Conservation (phyloP, 2,329 filamentous ascomycete genomes). For the Colletotrichum zoysiae region DNA sequence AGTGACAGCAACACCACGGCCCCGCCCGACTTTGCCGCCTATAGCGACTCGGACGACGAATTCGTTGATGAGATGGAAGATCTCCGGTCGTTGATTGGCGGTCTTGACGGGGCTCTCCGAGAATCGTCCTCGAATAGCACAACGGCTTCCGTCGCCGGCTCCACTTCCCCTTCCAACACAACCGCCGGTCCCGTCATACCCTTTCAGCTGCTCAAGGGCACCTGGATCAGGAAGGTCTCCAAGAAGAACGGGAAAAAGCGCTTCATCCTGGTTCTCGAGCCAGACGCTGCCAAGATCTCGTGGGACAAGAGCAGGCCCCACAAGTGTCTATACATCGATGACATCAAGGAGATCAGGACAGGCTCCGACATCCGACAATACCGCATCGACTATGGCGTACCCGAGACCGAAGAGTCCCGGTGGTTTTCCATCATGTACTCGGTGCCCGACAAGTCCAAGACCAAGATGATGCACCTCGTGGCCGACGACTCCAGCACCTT, state of each 20-base stretch:
- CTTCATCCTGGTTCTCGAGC: conserved; percentile 79
- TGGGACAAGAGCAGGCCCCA: conserved; percentile 85
- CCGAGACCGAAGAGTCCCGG: conserved; percentile 74
- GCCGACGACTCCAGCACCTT: conserved; percentile 80
- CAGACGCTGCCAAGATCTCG: conserved; percentile 85
- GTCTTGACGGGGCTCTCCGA: conserved; percentile 57
- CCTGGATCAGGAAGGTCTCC: conserved; percentile 83
- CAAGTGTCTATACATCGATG: conserved; percentile 93
- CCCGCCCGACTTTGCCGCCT: conserved; percentile 61
- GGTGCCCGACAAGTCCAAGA: conserved; percentile 81
- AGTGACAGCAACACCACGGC: conserved; percentile 88
- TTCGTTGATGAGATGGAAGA: conserved; percentile 65
- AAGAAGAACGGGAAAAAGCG: conserved; percentile 82
- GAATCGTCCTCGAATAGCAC: conserved; percentile 64
- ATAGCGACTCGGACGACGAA: conserved; percentile 70
- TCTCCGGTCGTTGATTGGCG: conserved; percentile 52
- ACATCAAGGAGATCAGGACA: conserved; percentile 90
- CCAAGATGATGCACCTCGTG: conserved; percentile 89
- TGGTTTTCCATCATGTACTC: conserved; percentile 95
- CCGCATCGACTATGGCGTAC: conserved; percentile 82
- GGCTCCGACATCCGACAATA: conserved; percentile 90
- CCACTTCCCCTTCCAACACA: conserved; percentile 53
- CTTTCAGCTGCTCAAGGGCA: conserved; percentile 81
- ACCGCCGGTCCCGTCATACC: conserved; percentile 80
- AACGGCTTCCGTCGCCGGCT: conserved; percentile 60